Evolutionary conservation across 2,329 filamentous ascomycete species (phyloP), one percentile per base, ranked within the genome.

Genomic region (Calonectria hongkongensis): DNA sequence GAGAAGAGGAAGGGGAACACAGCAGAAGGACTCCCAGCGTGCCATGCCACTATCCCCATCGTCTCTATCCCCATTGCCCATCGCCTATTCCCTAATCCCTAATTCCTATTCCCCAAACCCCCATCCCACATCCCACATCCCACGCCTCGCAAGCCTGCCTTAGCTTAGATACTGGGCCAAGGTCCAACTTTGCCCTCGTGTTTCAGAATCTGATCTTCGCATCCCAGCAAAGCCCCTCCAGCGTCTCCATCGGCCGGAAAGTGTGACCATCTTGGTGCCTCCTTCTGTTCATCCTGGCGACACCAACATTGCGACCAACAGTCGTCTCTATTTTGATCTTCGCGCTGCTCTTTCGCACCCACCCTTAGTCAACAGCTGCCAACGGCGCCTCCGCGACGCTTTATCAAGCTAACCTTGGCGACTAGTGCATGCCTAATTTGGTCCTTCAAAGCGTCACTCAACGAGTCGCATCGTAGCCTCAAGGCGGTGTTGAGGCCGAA

Each of bases 391-490:
- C 54, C 54, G 64, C 48, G 56, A 50, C 56, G 7, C 47, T 60
- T 41, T 28, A 15, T 30, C 64, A 43, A 50, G 39, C 54, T 41
- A 50, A 48, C 64, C 47, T 66, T 30, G 25, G 48, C 50, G 36
- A 33, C 63, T 72, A 72, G 70, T 10, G 33, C 58, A 58, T 56
- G 39, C 30, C 70, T 72, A 51, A 41, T 72, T 60, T 39, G 54
- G 54, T 18, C 41, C 18, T 36, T 30, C 30, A 28, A 43, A 68
- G 56, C 36, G n/a, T 67, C 62, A 58, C 60, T 74, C 64, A 75
- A 71, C 72, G 75, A 76, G 74, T 62, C 78, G 72, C 75, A 68
- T 73, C 70, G 71, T 70, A 60, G 41, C 51, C 70, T 33, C 67
- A 70, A 28, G 67, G 66, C 68, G 65, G 73, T 74, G 72, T 73